phyloP scores from a whole-genome alignment of 495 filamentous ascomycete genomes.

The Coniosporium apollinis region DNA sequence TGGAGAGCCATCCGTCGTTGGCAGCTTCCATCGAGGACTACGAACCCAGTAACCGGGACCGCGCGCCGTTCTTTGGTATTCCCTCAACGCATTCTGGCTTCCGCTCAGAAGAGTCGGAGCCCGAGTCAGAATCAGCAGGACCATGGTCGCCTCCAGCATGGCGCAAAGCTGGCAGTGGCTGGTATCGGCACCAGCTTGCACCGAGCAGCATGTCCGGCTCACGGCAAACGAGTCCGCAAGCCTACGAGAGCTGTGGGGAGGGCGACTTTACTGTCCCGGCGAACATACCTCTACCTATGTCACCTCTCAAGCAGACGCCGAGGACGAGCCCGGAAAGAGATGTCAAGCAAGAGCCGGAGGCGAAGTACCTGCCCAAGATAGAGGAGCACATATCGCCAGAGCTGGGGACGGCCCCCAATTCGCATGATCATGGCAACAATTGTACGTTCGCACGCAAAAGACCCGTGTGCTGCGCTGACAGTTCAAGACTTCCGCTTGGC shows the following conservation, averaged over 20 bases:
- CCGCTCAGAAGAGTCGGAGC: conserved; percentile 25
- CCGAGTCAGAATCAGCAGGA: conserved; percentile 23
- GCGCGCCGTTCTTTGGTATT: conserved; percentile 39
- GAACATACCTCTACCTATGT: conserved; percentile 39
- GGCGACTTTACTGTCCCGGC: conserved; percentile 40
- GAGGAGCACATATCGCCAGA: too few relatives aligned
- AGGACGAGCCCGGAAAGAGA: conserved; percentile 31
- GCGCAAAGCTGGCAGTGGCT: conserved; percentile 37
- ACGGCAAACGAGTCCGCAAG: conserved; percentile 35
- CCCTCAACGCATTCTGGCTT: conserved; percentile 67
- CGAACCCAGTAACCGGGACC: conserved; percentile 32
- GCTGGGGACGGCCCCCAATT: too few relatives aligned
- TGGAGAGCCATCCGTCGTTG: conserved; percentile 52
- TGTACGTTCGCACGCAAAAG: too few relatives aligned
- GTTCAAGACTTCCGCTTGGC: conserved; percentile 71
- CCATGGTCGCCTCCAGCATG: conserved; percentile 47
- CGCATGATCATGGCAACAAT: too few relatives aligned
- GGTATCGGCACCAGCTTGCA: conserved; percentile 42
- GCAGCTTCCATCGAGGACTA: conserved; percentile 65
- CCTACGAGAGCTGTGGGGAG: conserved; percentile 39
- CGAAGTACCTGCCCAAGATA: conserved; percentile 5
- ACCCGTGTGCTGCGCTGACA: too few relatives aligned
- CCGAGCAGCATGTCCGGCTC: conserved; percentile 32
- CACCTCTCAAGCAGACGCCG: conserved; percentile 28
- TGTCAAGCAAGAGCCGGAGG: conserved; percentile 15